A percentile compares a stretch with the other conserved stretches of the same genome.
phyloP scores from a whole-genome alignment of 1,284 basidiomycete genomes.

The Ceratobasidium papillatum region DNA sequence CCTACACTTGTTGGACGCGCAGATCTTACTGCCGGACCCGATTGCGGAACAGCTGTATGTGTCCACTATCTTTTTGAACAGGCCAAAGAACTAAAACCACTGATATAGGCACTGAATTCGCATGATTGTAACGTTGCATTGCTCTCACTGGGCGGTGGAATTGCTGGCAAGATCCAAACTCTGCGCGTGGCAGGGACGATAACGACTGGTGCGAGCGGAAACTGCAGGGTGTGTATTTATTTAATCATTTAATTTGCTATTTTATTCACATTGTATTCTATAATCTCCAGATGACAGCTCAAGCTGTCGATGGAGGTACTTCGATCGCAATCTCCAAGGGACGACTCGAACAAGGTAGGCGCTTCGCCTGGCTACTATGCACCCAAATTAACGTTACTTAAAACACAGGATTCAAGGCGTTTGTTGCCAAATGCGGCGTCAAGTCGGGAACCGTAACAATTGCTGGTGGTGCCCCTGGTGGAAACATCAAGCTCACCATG shows the following conservation, averaged over 20 bases:
- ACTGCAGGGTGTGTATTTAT: background rate
- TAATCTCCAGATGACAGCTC: background rate
- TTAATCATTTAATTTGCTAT: background rate
- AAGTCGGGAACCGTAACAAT: background rate
- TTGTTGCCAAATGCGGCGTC: background rate
- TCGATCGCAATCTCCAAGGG: conserved; percentile 2
- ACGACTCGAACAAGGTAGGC: conserved; percentile 6
- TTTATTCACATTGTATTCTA: background rate
- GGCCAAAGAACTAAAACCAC: background rate
- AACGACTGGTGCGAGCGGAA: background rate
- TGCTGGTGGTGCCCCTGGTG: background rate
- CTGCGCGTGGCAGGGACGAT: background rate
- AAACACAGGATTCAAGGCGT: background rate
- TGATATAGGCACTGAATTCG: background rate
- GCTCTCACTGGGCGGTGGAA: background rate
- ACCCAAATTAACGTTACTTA: background rate
- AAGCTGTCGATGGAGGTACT: conserved; percentile 3
- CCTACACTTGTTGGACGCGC: background rate
- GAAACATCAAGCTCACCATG: conserved; percentile 13
- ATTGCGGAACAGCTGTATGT: background rate
- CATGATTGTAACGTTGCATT: conserved; percentile 3
- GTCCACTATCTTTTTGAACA: background rate
- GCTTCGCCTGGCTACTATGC: background rate
- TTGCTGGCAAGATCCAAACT: background rate
- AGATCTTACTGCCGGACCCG: conserved; percentile 1